Percentiles rank a stretch among this genome's conserved stretches.
Conservation (phyloP, 2,329 filamentous ascomycete genomes). For the Hypoxylon sp. region DNA sequence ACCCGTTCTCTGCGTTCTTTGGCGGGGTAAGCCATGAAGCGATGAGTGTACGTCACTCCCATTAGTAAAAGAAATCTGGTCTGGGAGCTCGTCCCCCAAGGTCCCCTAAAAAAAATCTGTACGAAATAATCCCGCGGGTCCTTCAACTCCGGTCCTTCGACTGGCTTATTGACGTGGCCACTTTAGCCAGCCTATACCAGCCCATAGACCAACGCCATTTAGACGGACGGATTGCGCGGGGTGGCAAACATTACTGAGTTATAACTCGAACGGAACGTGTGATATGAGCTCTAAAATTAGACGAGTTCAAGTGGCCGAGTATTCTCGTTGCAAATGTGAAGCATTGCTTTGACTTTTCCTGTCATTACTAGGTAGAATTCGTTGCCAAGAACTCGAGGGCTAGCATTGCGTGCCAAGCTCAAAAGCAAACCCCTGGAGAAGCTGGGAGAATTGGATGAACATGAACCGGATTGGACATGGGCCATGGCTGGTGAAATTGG, state of each 20-base stretch:
- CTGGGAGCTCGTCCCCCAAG: conserved; percentile 21
- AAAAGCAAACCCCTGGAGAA: conserved; percentile 18
- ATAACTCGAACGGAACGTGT: neutral
- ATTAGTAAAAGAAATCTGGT: conserved; percentile 7
- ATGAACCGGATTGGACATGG: conserved; percentile 22
- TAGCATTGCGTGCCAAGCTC: conserved; percentile 28
- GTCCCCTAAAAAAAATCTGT: conserved; percentile 8
- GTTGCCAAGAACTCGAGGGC: conserved; percentile 24
- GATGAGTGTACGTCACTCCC: conserved; percentile 35
- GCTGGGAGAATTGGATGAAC: conserved; percentile 25
- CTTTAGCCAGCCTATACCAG: conserved; percentile 47
- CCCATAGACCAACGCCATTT: conserved; percentile 33
- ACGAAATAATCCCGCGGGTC: conserved; percentile 41
- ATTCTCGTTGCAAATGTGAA: conserved; percentile 15
- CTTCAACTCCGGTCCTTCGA: conserved; percentile 41
- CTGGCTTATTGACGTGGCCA: conserved; percentile 43
- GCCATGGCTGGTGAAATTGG: conserved; percentile 15
- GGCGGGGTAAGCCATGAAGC: conserved; percentile 33
- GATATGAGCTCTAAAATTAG: conserved; percentile 26
- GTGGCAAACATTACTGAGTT: conserved; percentile 7
- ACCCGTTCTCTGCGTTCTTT: conserved; percentile 11
- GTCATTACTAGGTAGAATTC: conserved; percentile 1
- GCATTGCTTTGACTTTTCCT: conserved; percentile 1
- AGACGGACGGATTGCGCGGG: conserved; percentile 29
- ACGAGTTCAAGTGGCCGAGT: conserved; percentile 8